These are phyloP conservation scores for Tulasnella sp. DNA, from an alignment of 768 basidiomycete genomes.

Conservation along the genomic window DNA sequence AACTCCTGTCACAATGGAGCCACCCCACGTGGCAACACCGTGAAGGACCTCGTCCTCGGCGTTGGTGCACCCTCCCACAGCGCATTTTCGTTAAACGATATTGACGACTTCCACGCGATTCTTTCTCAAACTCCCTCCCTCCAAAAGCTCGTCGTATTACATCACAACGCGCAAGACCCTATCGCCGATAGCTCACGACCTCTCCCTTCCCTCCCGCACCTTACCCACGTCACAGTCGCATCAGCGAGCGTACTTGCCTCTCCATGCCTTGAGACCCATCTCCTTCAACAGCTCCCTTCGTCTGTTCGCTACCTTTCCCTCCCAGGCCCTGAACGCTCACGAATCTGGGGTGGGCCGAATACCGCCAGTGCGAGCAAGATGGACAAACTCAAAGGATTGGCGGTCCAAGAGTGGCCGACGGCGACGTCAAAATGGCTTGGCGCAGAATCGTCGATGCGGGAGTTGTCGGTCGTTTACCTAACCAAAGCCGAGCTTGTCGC, in stretches of 20 bases:
- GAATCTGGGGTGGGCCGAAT: background rate
- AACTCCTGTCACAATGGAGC: background rate
- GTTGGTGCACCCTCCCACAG: background rate
- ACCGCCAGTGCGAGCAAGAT: background rate
- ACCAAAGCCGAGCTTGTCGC: background rate
- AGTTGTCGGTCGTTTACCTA: background rate
- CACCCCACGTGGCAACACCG: no score
- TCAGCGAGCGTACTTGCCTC: background rate
- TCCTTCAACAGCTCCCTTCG: constrained; percentile 3
- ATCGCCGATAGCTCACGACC: background rate
- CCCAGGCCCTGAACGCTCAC: background rate
- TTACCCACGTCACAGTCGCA: constrained; percentile 6
- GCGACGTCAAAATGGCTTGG: background rate
- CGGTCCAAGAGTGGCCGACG: background rate
- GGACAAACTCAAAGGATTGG: background rate
- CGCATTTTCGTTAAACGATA: background rate
- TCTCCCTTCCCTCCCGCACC: background rate
- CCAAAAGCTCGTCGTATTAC: constrained; percentile 4
- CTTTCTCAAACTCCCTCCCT: background rate
- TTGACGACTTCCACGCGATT: background rate
- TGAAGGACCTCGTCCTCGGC: background rate
- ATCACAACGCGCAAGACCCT: background rate
- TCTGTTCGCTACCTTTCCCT: constrained; percentile 2
- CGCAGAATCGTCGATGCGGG: background rate
- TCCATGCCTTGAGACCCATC: background rate